A percentile compares a stretch with the other conserved stretches of the same genome.
Evolutionary conservation across 805 yeast genomes (phyloP).

Genomic region (Spathaspora passalidarum): DNA sequence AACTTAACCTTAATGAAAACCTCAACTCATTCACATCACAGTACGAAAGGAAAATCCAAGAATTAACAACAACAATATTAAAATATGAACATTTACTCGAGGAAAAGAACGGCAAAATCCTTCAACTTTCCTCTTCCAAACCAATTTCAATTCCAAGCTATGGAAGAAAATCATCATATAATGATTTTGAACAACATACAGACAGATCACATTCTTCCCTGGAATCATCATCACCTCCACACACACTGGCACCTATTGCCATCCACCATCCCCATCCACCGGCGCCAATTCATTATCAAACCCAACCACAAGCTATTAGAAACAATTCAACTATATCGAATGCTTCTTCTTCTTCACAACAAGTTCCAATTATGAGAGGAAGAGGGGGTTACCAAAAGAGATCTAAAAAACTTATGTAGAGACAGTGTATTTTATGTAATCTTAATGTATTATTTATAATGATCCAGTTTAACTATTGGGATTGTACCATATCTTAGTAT

Average conservation of each 20-base stretch:
- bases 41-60: conserved; percentile 35
- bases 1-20: conserved; percentile 25
- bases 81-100: conserved; percentile 35
- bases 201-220: conserved; percentile 6
- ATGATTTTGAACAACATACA: conserved; percentile 8
- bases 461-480: too few species aligned
- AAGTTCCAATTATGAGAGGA: conserved; percentile 36
- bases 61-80: conserved; percentile 24
- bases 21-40: conserved; percentile 20
- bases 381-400: conserved; percentile 46
- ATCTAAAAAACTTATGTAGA: conserved; percentile 35
- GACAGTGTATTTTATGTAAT: background rate
- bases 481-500: too few species aligned
- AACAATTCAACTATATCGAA: background rate
- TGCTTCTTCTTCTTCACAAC: conserved; percentile 10
- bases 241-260: background rate
- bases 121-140: conserved; percentile 33
- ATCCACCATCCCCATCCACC: conserved; percentile 4
- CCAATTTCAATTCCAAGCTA: conserved; percentile 35
- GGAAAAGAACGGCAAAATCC: conserved; percentile 32
- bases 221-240: conserved; percentile 5
- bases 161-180: background rate
- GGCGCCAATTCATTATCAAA: conserved; percentile 7
- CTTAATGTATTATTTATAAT: too few species aligned
- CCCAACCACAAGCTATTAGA: conserved; percentile 2